Evolutionary conservation across 106 monocot genomes (phyloP).

Genomic region (Triglochin maritima): DNA sequence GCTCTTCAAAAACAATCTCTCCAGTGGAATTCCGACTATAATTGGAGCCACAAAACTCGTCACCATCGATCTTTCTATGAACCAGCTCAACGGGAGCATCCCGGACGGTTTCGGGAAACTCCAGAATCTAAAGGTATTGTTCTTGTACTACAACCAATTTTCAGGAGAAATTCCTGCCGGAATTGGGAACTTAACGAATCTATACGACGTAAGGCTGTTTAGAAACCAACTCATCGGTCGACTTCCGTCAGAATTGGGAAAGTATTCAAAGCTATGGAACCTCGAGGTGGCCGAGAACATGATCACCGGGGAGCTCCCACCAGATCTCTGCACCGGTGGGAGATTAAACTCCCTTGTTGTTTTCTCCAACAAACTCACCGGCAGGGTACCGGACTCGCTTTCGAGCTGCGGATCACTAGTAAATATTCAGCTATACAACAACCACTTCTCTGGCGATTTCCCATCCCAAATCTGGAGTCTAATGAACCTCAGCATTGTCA

Average conservation of each 20-base stretch:
- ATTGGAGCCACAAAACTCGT: conserved; percentile 7
- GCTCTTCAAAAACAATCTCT: conserved; percentile 17
- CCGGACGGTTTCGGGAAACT: conserved; percentile 16
- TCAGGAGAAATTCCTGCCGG: conserved; percentile 20
- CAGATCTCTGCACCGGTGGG: conserved; percentile 23
- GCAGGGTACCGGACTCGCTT: conserved; percentile 36
- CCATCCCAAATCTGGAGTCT: conserved; percentile 46
- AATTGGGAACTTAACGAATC: conserved; percentile 7
- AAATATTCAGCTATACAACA: conserved; percentile 34
- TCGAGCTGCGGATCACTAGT: conserved; percentile 20
- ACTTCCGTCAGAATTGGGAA: conserved; percentile 26
- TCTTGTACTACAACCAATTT: conserved; percentile 19
- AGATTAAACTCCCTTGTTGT: conserved; percentile 15
- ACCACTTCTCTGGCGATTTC: conserved; percentile 37
- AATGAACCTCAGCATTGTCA: conserved; percentile 19
- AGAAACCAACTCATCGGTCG: conserved; percentile 15
- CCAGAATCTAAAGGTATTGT: not conserved
- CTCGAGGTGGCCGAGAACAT: conserved; percentile 42
- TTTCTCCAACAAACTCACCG: conserved; percentile 44
- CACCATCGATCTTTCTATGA: conserved; percentile 17
- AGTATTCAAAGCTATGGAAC: conserved; percentile 19
- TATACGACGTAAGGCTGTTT: conserved; percentile 18
- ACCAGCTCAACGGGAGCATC: conserved; percentile 19
- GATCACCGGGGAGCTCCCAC: conserved; percentile 44
- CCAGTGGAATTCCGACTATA: conserved; percentile 2